Evolutionary conservation across 768 basidiomycete genomes (phyloP), one percentile per base, ranked within the genome.

Genomic region (Leccinum boreale): DNA sequence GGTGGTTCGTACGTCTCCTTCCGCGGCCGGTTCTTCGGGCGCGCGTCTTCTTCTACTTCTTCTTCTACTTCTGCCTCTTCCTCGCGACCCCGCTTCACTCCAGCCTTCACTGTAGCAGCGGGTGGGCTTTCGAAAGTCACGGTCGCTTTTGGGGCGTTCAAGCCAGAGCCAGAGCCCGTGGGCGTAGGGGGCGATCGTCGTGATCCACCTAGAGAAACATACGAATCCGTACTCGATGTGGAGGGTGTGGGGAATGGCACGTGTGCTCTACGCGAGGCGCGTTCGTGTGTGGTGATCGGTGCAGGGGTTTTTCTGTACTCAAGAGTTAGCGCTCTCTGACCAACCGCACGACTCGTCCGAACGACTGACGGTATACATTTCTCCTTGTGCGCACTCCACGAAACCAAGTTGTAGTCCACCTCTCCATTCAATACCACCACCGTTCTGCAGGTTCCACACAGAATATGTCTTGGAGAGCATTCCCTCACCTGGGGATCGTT

Each of bases 311-410:
- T 56, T 45, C 70, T 70, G 55, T 52, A 9, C 29, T 53, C 55
- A 44, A 33, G 42, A 9, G 53, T 63, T 23, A 66, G 61, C 19
- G 21, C 36, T 9, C 28, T 26, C 31, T 35, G 24, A 21, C 14
- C 21, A 21, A 19, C 8, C 15, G 51, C n/a, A 24, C 6, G 36
- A 46, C 39, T 2, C 60, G 35, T 44, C 26, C 3, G 4, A 57
- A 31, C 10, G 46, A 72, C 75, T 61, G 33, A 77, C 78, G 63
- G 68, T 51, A 72, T 67, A 70, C 87, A 88, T 9, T 59, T 67
- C 10, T 63, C 58, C 68, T 89, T 89, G 65, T 90, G 88, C 44
- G 78, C 78, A 46, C 80, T 77, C 88, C 88, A 90, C 51, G 70
- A 78, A 14, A 78, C 74, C 50, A 87, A 68, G 59, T 84, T 81